Evolutionary conservation across 1,284 basidiomycete species (phyloP).

Genomic region (Stygiomarasmius scandens): DNA sequence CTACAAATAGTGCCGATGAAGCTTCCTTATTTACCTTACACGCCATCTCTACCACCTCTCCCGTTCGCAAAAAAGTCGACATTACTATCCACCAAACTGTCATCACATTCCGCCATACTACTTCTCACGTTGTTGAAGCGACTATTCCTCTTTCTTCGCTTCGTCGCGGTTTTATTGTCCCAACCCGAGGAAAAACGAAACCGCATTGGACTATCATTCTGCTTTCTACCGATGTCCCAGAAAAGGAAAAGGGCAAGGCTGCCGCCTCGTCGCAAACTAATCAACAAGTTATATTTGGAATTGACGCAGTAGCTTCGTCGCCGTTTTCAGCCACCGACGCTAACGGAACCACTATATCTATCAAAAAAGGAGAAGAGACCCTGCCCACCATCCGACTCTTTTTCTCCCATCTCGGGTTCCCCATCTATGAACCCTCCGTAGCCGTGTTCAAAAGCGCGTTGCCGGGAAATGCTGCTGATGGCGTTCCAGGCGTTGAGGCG

Average conservation of each 20-base stretch:
- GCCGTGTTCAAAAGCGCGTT: slow-evolving; percentile 58
- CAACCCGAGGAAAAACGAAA: slow-evolving; percentile 66
- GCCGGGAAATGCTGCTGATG: slow-evolving; percentile 31
- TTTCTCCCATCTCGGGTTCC: slow-evolving; percentile 49
- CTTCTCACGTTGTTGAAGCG: slow-evolving; percentile 44
- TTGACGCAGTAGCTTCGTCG: slow-evolving; percentile 54
- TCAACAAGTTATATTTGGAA: slow-evolving; percentile 63
- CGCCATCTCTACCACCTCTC: slow-evolving; percentile 61
- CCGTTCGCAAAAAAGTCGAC: slow-evolving; percentile 72
- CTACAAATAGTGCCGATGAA: slow-evolving; percentile 11
- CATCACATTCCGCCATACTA: slow-evolving; percentile 52
- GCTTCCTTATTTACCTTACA: slow-evolving; percentile 56
- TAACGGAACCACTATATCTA: slow-evolving; percentile 21
- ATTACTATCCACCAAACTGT: slow-evolving; percentile 52
- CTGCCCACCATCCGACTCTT: slow-evolving; percentile 52
- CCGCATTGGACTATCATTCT: slow-evolving; percentile 70
- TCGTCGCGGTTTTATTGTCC: slow-evolving; percentile 62
- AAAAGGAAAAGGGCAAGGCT: slow-evolving; percentile 33
- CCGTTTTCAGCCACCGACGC: slow-evolving; percentile 41
- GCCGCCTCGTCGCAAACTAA: slow-evolving; percentile 28
- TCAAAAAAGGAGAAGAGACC: slow-evolving; percentile 56
- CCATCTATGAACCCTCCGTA: slow-evolving; percentile 51
- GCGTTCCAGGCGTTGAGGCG: slow-evolving; percentile 64
- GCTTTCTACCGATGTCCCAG: slow-evolving; percentile 51
- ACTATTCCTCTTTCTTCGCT: slow-evolving; percentile 49